Evolutionary conservation across 139 green algal genomes (phyloP).

Genomic region (Cymbomonas tetramitiformis): DNA sequence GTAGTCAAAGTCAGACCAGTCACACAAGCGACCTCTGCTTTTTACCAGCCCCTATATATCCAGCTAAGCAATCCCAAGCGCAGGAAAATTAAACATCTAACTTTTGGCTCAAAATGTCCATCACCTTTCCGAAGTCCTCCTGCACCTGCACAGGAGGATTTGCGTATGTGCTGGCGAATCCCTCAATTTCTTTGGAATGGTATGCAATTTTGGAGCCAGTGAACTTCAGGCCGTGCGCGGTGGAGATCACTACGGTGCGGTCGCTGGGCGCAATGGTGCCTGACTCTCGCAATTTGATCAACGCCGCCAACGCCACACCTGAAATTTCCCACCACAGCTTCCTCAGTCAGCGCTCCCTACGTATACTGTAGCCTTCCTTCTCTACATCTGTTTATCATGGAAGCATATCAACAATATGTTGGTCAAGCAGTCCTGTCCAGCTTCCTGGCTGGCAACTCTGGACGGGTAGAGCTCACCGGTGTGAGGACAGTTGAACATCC

Average conservation of each 20-base stretch:
- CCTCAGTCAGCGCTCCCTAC: too few relatives aligned
- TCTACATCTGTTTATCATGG: not conserved
- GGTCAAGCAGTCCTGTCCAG: not conserved
- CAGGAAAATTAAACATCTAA: too few relatives aligned
- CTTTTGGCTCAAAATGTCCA: slow-evolving; percentile 57
- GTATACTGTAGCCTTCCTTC: too few relatives aligned
- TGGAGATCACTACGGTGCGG: slow-evolving; percentile 84
- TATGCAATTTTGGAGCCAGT: slow-evolving; percentile 89
- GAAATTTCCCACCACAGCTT: too few relatives aligned
- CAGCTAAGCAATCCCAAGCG: too few relatives aligned
- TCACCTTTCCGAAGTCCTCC: slow-evolving; percentile 80
- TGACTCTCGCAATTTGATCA: slow-evolving; percentile 81
- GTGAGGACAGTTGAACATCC: slow-evolving; percentile 90
- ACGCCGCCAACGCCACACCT: slow-evolving; percentile 82
- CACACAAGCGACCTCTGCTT: too few relatives aligned
- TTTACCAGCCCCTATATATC: too few relatives aligned
- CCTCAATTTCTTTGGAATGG: slow-evolving; percentile 66
- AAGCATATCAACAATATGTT: not conserved
- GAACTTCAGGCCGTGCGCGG: slow-evolving; percentile 97
- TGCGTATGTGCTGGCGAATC: slow-evolving; percentile 52
- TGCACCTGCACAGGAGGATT: slow-evolving; percentile 83
- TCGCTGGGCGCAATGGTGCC: slow-evolving; percentile 73
- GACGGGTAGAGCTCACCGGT: too few relatives aligned
- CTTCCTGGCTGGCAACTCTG: slow-evolving; percentile 10
- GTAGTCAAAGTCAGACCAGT: too few relatives aligned